A percentile compares a stretch with the other conserved stretches of the same genome.
These are phyloP conservation scores for Ceratobasidium sp. DNA, from an alignment of 1,284 basidiomycete genomes.

Conservation along the genomic window DNA sequence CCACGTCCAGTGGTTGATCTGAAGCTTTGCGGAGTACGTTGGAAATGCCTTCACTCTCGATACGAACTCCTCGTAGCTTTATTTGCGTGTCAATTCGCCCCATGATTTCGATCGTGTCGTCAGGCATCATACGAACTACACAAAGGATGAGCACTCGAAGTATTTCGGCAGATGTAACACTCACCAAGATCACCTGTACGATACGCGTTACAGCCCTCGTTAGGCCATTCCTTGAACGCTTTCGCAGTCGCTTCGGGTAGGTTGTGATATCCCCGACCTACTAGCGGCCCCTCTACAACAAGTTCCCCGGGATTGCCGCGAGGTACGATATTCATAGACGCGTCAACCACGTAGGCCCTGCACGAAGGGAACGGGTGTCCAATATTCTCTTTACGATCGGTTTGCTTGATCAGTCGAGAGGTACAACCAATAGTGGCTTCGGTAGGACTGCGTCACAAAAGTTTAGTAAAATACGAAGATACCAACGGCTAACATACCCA, in stretches of 20 bases:
- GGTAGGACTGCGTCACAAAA: slow-evolving; percentile 52
- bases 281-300: slow-evolving; percentile 63
- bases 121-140: slow-evolving; percentile 63
- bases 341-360: slow-evolving; percentile 57
- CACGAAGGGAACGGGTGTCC: slow-evolving; percentile 57
- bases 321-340: slow-evolving; percentile 57
- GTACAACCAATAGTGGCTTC: slow-evolving; percentile 66
- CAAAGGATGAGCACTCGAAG: not conserved
- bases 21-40: slow-evolving; percentile 59
- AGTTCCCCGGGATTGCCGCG: slow-evolving; percentile 63
- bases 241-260: slow-evolving; percentile 60
- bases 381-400: slow-evolving; percentile 60
- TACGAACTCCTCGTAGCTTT: slow-evolving; percentile 65
- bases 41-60: slow-evolving; percentile 64
- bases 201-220: slow-evolving; percentile 56
- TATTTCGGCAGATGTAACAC: not conserved
- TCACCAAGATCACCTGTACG: slow-evolving; percentile 62
- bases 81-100: slow-evolving; percentile 68
- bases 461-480: not conserved
- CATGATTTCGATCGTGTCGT: slow-evolving; percentile 63
- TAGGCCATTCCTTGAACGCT: slow-evolving; percentile 62
- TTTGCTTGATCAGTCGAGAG: slow-evolving; percentile 58
- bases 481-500: slow-evolving; percentile 53
- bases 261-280: slow-evolving; percentile 63
- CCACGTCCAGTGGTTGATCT: slow-evolving; percentile 54